These are phyloP conservation scores for Collybia nuda DNA, from an alignment of 768 basidiomycete species.

Conservation along the genomic window DNA sequence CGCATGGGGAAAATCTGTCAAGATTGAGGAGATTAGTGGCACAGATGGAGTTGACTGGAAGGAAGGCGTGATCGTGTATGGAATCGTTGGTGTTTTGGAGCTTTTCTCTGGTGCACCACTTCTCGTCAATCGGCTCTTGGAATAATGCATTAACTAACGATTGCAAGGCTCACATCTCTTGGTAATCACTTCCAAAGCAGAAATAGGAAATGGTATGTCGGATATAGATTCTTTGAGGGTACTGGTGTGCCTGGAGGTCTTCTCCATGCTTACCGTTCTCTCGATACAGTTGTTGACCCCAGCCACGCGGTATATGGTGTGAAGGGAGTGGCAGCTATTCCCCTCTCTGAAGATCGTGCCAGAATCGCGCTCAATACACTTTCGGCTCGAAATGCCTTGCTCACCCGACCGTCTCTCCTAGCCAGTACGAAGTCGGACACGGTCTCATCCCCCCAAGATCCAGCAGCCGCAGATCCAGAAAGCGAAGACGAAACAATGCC, in stretches of 20 bases:
- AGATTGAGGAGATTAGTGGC: constrained; percentile 48
- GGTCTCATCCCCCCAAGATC: constrained; percentile 7
- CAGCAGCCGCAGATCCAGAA: constrained; percentile 8
- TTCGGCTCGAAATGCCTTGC: constrained; percentile 44
- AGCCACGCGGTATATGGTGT: constrained; percentile 63
- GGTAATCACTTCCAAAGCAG: constrained; percentile 62
- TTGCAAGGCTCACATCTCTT: constrained; percentile 70
- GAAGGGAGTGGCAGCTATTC: constrained; percentile 70
- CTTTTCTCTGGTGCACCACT: constrained; percentile 62
- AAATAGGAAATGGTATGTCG: constrained; percentile 66
- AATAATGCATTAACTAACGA: constrained; percentile 1
- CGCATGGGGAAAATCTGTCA: constrained; percentile 56
- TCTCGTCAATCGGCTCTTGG: constrained; percentile 1
- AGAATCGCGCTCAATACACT: constrained; percentile 49
- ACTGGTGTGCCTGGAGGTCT: not conserved
- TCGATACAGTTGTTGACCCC: constrained; percentile 60
- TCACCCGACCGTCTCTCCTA: constrained; percentile 47
- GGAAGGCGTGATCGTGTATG: constrained; percentile 62
- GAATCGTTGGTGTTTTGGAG: constrained; percentile 73
- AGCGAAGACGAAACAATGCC: constrained; percentile 13
- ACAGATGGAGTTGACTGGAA: constrained; percentile 44
- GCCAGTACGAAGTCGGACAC: constrained; percentile 24
- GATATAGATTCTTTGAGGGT: not conserved
- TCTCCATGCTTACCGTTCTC: constrained; percentile 3
- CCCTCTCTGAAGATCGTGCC: constrained; percentile 67